phyloP scores from a whole-genome alignment of 805 yeast species.

The Kodamaea neixiangensis region DNA sequence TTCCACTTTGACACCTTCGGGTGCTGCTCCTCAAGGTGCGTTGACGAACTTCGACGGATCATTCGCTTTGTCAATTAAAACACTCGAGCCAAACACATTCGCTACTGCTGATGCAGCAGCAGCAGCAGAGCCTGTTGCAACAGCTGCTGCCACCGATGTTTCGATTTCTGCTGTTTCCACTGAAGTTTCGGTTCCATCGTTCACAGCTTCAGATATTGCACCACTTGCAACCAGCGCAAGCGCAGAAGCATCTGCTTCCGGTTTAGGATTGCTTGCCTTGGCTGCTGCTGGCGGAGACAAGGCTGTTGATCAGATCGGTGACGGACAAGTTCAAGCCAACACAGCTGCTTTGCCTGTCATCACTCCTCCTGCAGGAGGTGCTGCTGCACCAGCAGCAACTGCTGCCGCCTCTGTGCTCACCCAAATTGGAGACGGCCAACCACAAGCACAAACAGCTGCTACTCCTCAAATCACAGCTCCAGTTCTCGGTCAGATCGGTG shows the following conservation, averaged over 20 bases:
- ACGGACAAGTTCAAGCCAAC: constrained; percentile 59
- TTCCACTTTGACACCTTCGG: constrained; percentile 34
- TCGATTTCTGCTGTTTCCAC: constrained; percentile 13
- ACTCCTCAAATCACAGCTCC: constrained; percentile 16
- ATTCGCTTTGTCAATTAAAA: constrained; percentile 33
- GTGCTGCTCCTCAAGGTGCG: constrained; percentile 26
- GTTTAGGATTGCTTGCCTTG: neutral
- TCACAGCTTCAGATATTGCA: neutral
- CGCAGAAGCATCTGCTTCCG: constrained; percentile 11
- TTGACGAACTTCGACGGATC: constrained; percentile 30
- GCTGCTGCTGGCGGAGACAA: neutral
- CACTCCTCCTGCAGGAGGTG: constrained; percentile 18
- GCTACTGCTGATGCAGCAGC: neutral
- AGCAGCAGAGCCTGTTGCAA: constrained; percentile 45
- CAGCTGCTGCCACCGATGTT: constrained; percentile 26
- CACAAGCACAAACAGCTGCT: constrained; percentile 18
- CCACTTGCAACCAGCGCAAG: neutral
- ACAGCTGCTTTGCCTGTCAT: constrained; percentile 25
- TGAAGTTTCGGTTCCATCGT: too few species aligned
- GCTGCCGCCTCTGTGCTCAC: constrained; percentile 24
- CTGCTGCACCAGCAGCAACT: constrained; percentile 21
- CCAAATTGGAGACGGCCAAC: constrained; percentile 41
- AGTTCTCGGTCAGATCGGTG: constrained; percentile 28
- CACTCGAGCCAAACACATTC: constrained; percentile 16
- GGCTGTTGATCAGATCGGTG: constrained; percentile 37